These are phyloP conservation scores for Fusarium sp. DNA, from an alignment of 2,329 filamentous ascomycete genomes.

Conservation along the genomic window DNA sequence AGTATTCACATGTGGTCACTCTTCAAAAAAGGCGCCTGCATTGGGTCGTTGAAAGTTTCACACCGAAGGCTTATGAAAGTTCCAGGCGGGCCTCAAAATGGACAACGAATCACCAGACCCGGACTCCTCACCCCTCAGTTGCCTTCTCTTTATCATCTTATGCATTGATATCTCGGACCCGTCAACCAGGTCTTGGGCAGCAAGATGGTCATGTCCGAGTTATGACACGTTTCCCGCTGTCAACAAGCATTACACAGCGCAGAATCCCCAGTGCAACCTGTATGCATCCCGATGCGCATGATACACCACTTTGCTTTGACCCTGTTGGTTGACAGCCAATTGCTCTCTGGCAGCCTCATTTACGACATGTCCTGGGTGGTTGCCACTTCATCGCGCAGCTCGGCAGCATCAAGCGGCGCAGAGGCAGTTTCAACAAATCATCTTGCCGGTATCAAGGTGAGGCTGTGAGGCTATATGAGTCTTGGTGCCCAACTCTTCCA, in stretches of 20 bases:
- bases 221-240: background rate
- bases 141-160: background rate
- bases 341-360: background rate
- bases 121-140: background rate
- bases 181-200: background rate
- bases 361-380: fast-evolving
- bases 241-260: fast-evolving
- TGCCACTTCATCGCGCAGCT: background rate
- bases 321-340: fast-evolving
- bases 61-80: background rate
- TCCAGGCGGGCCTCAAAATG: background rate
- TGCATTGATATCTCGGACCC: background rate
- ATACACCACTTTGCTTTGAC: background rate
- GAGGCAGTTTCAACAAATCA: background rate
- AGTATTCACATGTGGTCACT: background rate
- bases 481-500: fast-evolving
- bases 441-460: background rate
- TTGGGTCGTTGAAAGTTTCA: background rate
- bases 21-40: background rate
- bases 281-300: background rate
- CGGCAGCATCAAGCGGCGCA: background rate
- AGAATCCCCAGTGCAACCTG: fast-evolving
- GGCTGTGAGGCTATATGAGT: background rate
- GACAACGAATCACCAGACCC: background rate
- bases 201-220: background rate